Base-by-base conservation (phyloP, 2,329 filamentous ascomycete species). In the Esteya vermicola region DNA sequence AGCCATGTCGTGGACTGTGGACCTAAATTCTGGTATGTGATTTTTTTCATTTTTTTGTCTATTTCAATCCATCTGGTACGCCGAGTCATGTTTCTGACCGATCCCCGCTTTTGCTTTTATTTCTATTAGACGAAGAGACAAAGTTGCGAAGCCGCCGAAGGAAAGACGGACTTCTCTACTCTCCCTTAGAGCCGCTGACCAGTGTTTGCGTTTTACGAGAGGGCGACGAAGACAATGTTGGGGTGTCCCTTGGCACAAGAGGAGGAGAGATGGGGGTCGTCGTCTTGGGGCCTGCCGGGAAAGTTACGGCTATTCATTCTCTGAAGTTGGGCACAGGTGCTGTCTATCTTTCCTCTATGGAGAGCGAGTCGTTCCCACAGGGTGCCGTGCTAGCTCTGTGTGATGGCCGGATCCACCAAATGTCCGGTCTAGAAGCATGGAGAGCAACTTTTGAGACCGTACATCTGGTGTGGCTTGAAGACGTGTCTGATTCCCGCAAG, bases 251-350 rank as follows among this genome's bases (percentile, higher is more conserved):
- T 5, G 72, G 72, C 9, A 72, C 68, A 21, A 62, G 69, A 39
- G 67, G 65, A 41, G 72, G 72, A 2, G 61, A 70, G 27, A 51
- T 75, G 2, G 51, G 70, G 22, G 68, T 59, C 0, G 40, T 70
- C 14, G 33, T 41, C 10, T 39, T 53, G 4, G 34, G 36, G 21
- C 48, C 48, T 14, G 31, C 57, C 6, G 47, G 45, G 5, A 43
- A 41, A 19, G 33, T 49, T 8, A 39, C 43, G 4, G 42, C 48
- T 1, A 45, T 54, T 6, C 42, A 52, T 13, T 45, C 54, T 6
- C 48, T 52, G 20, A 51, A 48, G 23, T 45, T 56, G 30, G 54
- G 55, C 5, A 43, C 43, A 10, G 50, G 49, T 2, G 41, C 47
- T 4, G 51, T 43, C 5, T 50, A 39, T 33, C 34, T 57, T 23